Evolutionary conservation across 805 yeast species (phyloP), one percentile per base, ranked within the genome.

Genomic region (Kluyveromyces siamensis): DNA sequence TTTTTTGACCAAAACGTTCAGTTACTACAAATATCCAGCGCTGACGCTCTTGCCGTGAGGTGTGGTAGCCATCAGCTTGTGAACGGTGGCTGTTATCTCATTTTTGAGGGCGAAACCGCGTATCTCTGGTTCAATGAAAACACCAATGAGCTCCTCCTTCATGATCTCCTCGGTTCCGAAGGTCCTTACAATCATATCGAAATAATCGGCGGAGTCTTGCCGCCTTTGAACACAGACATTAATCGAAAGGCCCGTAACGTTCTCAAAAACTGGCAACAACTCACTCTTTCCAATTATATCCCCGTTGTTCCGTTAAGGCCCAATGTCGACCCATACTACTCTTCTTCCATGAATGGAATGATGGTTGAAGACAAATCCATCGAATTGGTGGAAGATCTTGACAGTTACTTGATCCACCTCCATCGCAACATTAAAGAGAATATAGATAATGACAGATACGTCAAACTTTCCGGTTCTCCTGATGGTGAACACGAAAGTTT

Each of bases 1-100:
- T 69, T 70, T 6, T 67, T 60, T 47, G 77, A 76, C 53, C 66
- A 67, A 42, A 66, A 70, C 17, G 57, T 64, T 54, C 55, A 75
- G 61, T 47, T 57, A 65, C 51, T 76, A 79, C 62, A 65, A 57
- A n/a, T 63, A 5, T 44, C 57, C 74, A 54, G 95, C 84, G 2
- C 67, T 53, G 53, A 75, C 68, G 55, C 66, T 70, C 33, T 76
- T 74, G 36, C 77, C 77, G 53, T 63, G 1, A 57, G 62, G 40
- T 54, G 57, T 44, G 50, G 57, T 55, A 76, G 19, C 59, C 71
- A 14, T 48, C 68, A 41, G 58, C 64, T 39, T 58, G 77, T 47
- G 68, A 80, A 75, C 47, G 87, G 88, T 40, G 95, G 96, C 8
- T 89, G 86, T 8, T 88, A 85, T 64, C 61, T 93, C 43, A 66